Evolutionary conservation across 225 moss, liverwort and hornwort genomes (phyloP), one percentile per base, ranked within the genome.

Genomic region (Physcomitrium patens): DNA sequence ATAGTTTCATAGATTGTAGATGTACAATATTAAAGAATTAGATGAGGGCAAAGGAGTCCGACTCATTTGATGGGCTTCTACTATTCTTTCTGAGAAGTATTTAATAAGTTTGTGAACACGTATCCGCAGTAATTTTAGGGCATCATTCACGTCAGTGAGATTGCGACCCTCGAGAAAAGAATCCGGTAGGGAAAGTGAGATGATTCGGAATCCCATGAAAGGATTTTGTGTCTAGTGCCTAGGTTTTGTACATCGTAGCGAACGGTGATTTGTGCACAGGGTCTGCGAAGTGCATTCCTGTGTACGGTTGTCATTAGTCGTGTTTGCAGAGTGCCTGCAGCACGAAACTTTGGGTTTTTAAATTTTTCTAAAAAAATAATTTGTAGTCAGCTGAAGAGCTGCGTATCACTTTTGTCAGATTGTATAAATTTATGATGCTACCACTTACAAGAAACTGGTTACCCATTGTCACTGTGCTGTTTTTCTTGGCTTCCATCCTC

Each of bases 1-100:
- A 17, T 65, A 74, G 48, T 56, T 49, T 72, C 18, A 43, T 65
- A 74, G 65, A 68, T 66, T 44, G 64, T 82, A 82, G 79, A 60
- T 85, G 85, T 85, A 85, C 79, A 76, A 55, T 85, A 85, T 73
- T 79, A 61, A 61, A 67, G 80, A 75, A 77, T 74, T 81, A 84
- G 80, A 60, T 70, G 65, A 75, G 84, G 80, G 61, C 74, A 80
- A 77, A 50, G 62, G 75, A 60, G 60, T 70, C 59, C 62, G 77
- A 78, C 57, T 27, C 70, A 84, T 84, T 80, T 49, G 77, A 77
- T 43, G 77, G 80, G 67, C 61, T 80, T 70, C 77, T 51, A 52
- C 71, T 78, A 84, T 84, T 84, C 74, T 75, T 84, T 80, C 66
- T 63, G 44, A 75, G 77, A 74, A 53, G 75, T 78, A 70, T 75